These are phyloP conservation scores for Pyrus betulifolia DNA, from an alignment of 306 rosid species.

Conservation along the genomic window DNA sequence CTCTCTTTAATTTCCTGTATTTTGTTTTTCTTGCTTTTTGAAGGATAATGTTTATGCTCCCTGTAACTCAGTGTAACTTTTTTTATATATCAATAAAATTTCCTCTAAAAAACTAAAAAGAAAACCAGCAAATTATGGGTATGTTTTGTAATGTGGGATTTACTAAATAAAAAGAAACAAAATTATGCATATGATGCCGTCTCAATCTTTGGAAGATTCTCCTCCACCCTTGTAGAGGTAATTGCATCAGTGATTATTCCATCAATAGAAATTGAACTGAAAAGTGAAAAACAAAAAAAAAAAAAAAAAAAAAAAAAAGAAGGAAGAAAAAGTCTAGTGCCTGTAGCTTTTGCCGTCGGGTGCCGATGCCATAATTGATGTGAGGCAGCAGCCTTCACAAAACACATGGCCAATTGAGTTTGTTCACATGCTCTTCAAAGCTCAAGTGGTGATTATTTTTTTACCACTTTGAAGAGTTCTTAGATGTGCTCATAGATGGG, in stretches of 20 bases:
- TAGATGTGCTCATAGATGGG: neutral
- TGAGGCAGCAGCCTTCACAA: neutral
- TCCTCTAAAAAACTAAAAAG: too few relatives aligned
- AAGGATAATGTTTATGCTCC: too few relatives aligned
- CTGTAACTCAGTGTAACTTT: too few relatives aligned
- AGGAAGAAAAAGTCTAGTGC: neutral
- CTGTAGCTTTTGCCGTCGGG: neutral
- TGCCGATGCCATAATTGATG: neutral
- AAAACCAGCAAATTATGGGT: neutral
- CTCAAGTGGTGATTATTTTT: neutral
- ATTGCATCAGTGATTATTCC: neutral
- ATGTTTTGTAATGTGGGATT: too few relatives aligned
- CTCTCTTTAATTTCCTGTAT: too few relatives aligned
- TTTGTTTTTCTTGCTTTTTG: too few relatives aligned
- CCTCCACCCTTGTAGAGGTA: neutral
- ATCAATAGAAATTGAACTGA: neutral
- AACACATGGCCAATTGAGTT: neutral
- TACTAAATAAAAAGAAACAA: too few relatives aligned
- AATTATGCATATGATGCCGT: neutral
- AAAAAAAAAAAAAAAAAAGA: too few relatives aligned
- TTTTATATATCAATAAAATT: too few relatives aligned
- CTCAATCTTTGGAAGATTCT: neutral
- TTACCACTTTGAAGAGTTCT: neutral
- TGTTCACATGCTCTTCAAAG: neutral
- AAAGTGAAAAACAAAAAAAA: neutral